Evolutionary conservation across 768 basidiomycete genomes (phyloP), one percentile per base, ranked within the genome.

Genomic region (Coprinellus aureogranulatus): DNA sequence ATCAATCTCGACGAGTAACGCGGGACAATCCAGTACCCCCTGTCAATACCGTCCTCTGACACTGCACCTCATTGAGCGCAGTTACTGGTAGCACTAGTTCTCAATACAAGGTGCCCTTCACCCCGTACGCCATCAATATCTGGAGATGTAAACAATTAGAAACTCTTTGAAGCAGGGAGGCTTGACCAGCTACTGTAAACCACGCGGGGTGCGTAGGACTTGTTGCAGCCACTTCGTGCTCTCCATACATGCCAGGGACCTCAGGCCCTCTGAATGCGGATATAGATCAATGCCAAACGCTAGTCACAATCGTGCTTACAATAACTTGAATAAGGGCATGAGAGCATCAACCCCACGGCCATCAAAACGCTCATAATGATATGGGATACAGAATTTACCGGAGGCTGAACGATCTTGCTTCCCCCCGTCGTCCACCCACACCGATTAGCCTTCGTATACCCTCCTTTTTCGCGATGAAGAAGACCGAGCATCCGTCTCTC

Each of bases 1-100:
- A 96, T 96, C 72, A 97, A 97, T 70, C 82, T 97, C 46, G 94
- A 96, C 69, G 91, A 90, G 67, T 89, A 70, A 28, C 5, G 42
- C 14, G 23, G 26, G 9, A 48, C n/a, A n/a, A n/a, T n/a, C n/a
- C n/a, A n/a, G n/a, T 28, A 10, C 46, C 6, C 27, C 23, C 16
- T n/a, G 6, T n/a, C 23, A n/a, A 4, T 20, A 23, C 42, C 40
- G 22, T 31, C n/a, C 20, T 41, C 10, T 14, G 14, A 34, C 34
- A 42, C 16, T 23, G 37, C n/a, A 22, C 25, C 5, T 53, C 5
- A 30, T 9, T 42, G 14, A n/a, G n/a, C n/a, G n/a, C n/a, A n/a
- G n/a, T n/a, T n/a, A n/a, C n/a, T n/a, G n/a, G n/a, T n/a, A n/a
- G n/a, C n/a, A n/a, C n/a, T n/a, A n/a, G n/a, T n/a, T n/a, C n/a